Base-by-base conservation (phyloP, 1,284 basidiomycete species). In the Ceratobasidium sp. region DNA sequence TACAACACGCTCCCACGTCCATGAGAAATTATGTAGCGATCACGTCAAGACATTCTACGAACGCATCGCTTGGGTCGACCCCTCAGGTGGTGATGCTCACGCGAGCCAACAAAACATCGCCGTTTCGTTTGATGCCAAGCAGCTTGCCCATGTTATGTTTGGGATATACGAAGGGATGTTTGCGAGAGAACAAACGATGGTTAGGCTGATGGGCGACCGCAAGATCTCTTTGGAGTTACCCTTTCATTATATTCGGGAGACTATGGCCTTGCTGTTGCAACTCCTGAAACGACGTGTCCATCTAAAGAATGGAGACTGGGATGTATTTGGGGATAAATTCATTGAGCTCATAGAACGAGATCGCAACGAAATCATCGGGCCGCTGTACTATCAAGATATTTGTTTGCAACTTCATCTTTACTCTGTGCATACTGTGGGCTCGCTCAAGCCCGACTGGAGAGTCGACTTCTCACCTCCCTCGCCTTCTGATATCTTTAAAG, bases 141-240 rank as follows among this genome's bases (percentile, higher is more conserved):
- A 66, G 17, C 64, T 76, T 44, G 74, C 4, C 3, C 23, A 28
- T n/a, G 15, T 67, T 3, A 3, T 76, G 20, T 76, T 52, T n/a
- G 64, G 64, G 5, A 20, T 76, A 6, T 59, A 76, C 61, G 40
- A 48, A 2, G 33, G 59, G 50, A 76, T 76, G 52, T 66, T 76
- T 59, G 33, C 64, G 6, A 13, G 23, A 17, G 64, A 67, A n/a
- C 50, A 56, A 40, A 33, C 48, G 23, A n/a, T 50, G 50, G 17
- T 33, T n/a, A 52, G 15, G 1, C 4, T 65, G 23, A 17, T 42
- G 13, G 10, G 17, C 20, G 12, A 26, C 23, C 56, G 61, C 1
- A 46, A 44, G 20, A 23, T 28, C 23, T 12, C 50, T 26, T 10
- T 40, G 50, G 20, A 48, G 46, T 20, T 48, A 20, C 46, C 3